Base-by-base conservation (phyloP, 2,329 filamentous ascomycete genomes). In the Aurifilum marmelostoma region DNA sequence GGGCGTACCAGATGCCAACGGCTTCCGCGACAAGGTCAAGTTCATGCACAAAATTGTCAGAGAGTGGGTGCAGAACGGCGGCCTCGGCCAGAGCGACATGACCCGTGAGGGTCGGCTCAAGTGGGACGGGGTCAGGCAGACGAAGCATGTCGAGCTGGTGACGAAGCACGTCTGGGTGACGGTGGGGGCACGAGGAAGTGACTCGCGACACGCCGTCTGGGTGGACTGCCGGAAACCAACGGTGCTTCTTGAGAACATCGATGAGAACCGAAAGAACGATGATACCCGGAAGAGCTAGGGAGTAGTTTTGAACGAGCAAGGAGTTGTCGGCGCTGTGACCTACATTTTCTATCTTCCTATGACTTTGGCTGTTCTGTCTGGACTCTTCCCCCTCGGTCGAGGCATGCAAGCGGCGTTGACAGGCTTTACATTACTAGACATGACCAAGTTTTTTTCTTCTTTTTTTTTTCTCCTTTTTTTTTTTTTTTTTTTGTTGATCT, bases 21-120 rank as follows among this genome's bases (percentile, higher is more conserved):
- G 90, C 72, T 88, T 95, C 76, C 87, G 89, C 43, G 84, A 84
- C 74, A 95, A 95, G 82, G 85, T 95, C 68, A 85, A 89, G 69
- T 94, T 94, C 76, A 88, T 94, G 74, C 84, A 86, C 73, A 80
- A 85, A 65, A 85, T 93, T 21, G 84, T 93, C 14, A 85, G 85
- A 72, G 90, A 93, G 77, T 95, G 92, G 92, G 86, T 89, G 16
- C 75, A 77, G 67, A 90, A 91, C 73, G 89, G 88, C 3, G 92
- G 92, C 1, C 79, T 94, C 41, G 92, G 92, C 65, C 89, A 88
- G 76, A 88, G 87, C 73, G 82, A 85, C 71, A 89, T 89, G 84
- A 82, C 80, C 70, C 82, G 82, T 66, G 83, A 85, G 56, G 76
- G 79, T 14, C 82, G 88, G 21, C 79, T 89, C 34, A 82, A 86